Percentiles rank a stretch among this genome's conserved stretches.
Conservation (phyloP, 2,329 filamentous ascomycete species). For the Aureobasidium sp. region DNA sequence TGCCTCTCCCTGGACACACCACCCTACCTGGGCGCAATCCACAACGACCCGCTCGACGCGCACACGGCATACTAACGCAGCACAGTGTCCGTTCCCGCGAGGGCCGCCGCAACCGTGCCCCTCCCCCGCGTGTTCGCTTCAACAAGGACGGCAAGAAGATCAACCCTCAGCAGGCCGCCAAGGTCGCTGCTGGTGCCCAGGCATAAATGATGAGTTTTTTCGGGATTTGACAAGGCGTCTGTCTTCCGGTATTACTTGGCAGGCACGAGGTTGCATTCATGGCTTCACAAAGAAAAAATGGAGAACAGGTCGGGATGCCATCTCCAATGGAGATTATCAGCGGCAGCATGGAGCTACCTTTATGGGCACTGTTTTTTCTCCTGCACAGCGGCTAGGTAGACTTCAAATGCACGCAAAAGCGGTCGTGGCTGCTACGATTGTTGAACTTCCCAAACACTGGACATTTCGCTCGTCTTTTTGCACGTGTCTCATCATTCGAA, state of each 20-base stretch:
- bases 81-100: constrained; percentile 89
- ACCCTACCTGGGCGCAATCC: not conserved
- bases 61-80: constrained; percentile 19
- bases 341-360: constrained; percentile 15
- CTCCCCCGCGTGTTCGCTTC: constrained; percentile 94
- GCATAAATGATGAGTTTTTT: constrained; percentile 20
- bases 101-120: constrained; percentile 97
- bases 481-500: not conserved
- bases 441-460: constrained; percentile 12
- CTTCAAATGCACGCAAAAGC: constrained; percentile 16
- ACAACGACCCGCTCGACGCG: not conserved
- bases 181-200: constrained; percentile 43
- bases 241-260: constrained; percentile 17
- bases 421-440: constrained; percentile 14
- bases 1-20: constrained; percentile 40
- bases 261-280: constrained; percentile 17
- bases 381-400: constrained; percentile 16
- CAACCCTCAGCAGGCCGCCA: constrained; percentile 72
- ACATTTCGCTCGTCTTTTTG: not conserved
- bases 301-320: constrained; percentile 11
- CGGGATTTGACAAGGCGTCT: constrained; percentile 19
- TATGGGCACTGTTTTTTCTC: constrained; percentile 15
- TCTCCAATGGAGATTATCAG: constrained; percentile 10
- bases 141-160: constrained; percentile 99
- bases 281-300: constrained; percentile 15